These are phyloP conservation scores for Raphanus raphanistrum DNA, from an alignment of 345 rosid genomes.

Conservation along the genomic window DNA sequence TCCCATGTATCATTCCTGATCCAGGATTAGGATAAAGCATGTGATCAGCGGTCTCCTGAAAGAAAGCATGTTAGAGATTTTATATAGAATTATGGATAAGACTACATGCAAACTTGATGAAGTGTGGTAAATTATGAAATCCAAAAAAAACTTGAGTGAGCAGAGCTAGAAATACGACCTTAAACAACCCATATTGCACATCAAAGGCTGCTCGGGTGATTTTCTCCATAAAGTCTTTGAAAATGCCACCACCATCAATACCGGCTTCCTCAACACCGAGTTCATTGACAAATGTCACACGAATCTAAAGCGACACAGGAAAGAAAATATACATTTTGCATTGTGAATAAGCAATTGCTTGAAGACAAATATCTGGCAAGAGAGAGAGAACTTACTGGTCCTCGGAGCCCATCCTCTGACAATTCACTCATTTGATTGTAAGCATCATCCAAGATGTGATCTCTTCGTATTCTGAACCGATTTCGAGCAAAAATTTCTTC, in stretches of 20 bases:
- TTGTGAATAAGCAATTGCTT: conserved; percentile 9
- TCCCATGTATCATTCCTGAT: conserved; percentile 92
- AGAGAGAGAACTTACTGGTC: conserved; percentile 53
- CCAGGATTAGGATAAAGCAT: conserved; percentile 98
- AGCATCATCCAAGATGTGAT: conserved; percentile 97
- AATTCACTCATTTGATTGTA: conserved; percentile 91
- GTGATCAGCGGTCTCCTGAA: conserved; percentile 95
- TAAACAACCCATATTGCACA: conserved; percentile 95
- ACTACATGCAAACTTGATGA: conserved; percentile 16
- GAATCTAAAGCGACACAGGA: conserved; percentile 58
- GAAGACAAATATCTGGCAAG: conserved; percentile 17
- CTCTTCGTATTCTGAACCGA: conserved; percentile 89
- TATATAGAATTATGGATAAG: not conserved
- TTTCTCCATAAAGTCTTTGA: conserved; percentile 99
- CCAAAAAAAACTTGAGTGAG: conserved; percentile 1
- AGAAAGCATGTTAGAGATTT: conserved; percentile 28
- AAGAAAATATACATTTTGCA: conserved; percentile 5
- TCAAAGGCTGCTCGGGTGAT: conserved; percentile 96
- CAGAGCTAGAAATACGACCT: conserved; percentile 47
- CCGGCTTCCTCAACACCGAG: conserved; percentile 99
- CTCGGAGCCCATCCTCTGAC: conserved; percentile 94
- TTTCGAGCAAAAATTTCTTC: conserved; percentile 75
- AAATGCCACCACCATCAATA: conserved; percentile 99
- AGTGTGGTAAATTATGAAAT: conserved; percentile 5
- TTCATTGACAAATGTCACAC: conserved; percentile 93